Percentiles rank a stretch among this genome's conserved stretches.
These are phyloP conservation scores for Coleophoma eucalyptorum DNA, from an alignment of 2,329 filamentous ascomycete genomes.

Conservation along the genomic window DNA sequence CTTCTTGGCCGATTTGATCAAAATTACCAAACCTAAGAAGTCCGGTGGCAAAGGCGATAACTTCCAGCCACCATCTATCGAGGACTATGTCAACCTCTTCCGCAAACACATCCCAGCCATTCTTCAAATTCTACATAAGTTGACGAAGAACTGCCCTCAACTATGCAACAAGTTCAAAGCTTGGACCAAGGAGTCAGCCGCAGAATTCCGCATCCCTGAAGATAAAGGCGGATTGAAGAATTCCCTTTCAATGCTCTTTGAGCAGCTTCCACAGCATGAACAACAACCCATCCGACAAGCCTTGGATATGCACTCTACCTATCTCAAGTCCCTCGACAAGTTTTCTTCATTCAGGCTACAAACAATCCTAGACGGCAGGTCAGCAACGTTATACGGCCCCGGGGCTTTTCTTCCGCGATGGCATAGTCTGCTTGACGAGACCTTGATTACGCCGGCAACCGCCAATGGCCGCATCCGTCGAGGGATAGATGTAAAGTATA, in stretches of 20 bases:
- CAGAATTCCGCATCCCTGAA: constrained; percentile 4
- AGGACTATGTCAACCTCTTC: constrained; percentile 68
- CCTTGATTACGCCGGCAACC: constrained; percentile 59
- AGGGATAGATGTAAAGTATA: constrained; percentile 37
- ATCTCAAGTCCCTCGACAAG: constrained; percentile 50
- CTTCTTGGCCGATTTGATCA: constrained; percentile 70
- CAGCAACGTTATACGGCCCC: constrained; percentile 42
- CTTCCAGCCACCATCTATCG: constrained; percentile 51
- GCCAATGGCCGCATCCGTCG: constrained; percentile 46
- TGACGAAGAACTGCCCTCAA: constrained; percentile 61
- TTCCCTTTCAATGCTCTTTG: constrained; percentile 3
- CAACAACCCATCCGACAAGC: constrained; percentile 42
- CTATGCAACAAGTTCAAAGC: constrained; percentile 10
- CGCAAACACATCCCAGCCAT: constrained; percentile 58
- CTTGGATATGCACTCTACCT: constrained; percentile 56
- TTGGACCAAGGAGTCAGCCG: constrained; percentile 9
- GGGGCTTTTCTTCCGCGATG: constrained; percentile 71
- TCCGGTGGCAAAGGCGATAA: constrained; percentile 24
- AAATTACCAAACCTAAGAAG: constrained; percentile 25
- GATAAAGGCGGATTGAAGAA: constrained; percentile 9
- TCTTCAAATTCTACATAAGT: constrained; percentile 69
- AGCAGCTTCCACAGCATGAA: constrained; percentile 40
- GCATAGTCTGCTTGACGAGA: constrained; percentile 69
- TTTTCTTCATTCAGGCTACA: constrained; percentile 50
- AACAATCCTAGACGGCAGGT: constrained; percentile 41